Evolutionary conservation across 257 asterid genomes (phyloP).

Genomic region (Solanum virginianum): DNA sequence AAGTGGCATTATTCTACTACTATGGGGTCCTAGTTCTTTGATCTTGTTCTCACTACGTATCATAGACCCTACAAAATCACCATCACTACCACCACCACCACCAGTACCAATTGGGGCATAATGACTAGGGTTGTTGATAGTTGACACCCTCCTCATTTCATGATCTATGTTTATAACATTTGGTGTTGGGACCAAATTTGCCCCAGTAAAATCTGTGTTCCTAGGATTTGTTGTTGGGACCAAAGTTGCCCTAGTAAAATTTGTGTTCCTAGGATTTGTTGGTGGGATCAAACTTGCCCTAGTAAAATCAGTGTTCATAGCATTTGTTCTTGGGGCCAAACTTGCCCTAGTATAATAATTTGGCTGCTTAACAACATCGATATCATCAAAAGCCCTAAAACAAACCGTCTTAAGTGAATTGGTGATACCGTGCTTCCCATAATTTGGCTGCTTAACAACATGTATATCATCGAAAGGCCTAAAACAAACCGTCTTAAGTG

Average conservation of each 20-base stretch:
- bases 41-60: not conserved
- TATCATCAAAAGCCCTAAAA: constrained; percentile 18
- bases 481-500: not conserved
- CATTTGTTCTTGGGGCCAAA: not conserved
- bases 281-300: not conserved
- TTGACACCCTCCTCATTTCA: not conserved
- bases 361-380: not conserved
- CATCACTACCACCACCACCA: not conserved
- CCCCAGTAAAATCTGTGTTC: not conserved
- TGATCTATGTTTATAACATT: not conserved
- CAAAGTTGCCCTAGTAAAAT: not conserved
- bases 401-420: not conserved
- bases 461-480: constrained; percentile 23
- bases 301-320: not conserved
- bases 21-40: not conserved
- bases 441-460: not conserved
- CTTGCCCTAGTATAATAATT: not conserved
- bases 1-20: not conserved
- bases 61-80: not conserved
- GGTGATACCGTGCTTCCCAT: too few species aligned
- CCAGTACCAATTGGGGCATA: not conserved
- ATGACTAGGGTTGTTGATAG: not conserved
- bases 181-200: not conserved
- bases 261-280: not conserved
- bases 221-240: not conserved